Conservation (phyloP, 2,329 filamentous ascomycete species). For the Calonectria pseudoturangicola region DNA sequence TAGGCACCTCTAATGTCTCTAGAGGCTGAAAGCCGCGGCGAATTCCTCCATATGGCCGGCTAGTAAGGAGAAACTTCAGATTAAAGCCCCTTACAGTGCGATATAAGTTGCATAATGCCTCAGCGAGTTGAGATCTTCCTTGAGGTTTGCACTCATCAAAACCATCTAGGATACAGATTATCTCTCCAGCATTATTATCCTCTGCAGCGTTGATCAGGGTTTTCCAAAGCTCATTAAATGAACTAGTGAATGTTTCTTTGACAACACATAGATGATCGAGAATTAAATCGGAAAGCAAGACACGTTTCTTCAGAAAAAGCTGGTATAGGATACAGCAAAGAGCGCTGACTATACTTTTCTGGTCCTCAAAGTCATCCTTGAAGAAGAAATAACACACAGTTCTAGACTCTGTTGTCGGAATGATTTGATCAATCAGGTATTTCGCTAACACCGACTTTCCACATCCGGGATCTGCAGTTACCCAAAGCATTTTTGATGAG, state of each 20-base stretch:
- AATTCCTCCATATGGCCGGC: constrained; percentile 56
- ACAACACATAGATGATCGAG: no score
- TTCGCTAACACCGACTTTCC: constrained; percentile 65
- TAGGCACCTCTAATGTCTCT: neutral
- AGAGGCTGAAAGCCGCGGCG: constrained; percentile 42
- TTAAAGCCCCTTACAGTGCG: neutral
- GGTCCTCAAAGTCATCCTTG: no score
- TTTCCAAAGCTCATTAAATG: constrained; percentile 57
- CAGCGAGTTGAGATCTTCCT: constrained; percentile 47
- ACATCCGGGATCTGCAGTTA: constrained; percentile 65
- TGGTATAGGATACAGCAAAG: no score
- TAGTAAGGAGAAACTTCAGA: constrained; percentile 40
- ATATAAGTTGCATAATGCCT: constrained; percentile 54
- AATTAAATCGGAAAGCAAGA: no score
- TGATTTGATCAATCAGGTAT: constrained; percentile 57
- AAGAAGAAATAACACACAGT: no score
- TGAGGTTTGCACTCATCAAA: constrained; percentile 61
- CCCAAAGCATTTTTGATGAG: constrained; percentile 33
- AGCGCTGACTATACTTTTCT: no score
- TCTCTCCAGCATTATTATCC: constrained; percentile 45
- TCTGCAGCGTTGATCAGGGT: constrained; percentile 49
- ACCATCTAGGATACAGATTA: constrained; percentile 63
- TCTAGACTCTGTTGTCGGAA: no score
- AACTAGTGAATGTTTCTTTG: constrained; percentile 30
- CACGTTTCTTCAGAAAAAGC: no score